These are phyloP conservation scores for Solanum habrochaites DNA, from an alignment of 257 asterid species.

Conservation along the genomic window DNA sequence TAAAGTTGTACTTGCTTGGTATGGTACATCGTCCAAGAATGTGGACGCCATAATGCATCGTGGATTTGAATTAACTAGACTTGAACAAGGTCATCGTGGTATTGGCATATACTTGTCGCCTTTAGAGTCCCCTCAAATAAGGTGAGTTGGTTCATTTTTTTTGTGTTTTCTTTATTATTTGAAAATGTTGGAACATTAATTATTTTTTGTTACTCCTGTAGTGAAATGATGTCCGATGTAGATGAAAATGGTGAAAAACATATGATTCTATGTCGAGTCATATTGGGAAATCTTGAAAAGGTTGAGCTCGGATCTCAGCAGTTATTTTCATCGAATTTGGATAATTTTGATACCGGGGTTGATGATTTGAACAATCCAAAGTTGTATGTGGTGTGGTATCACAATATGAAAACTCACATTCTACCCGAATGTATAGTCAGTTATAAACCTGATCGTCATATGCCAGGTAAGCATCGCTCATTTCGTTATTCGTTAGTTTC, in stretches of 20 bases:
- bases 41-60: slow-evolving; percentile 40
- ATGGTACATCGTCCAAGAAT: slow-evolving; percentile 48
- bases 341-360: slow-evolving; percentile 58
- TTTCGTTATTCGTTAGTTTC: background rate
- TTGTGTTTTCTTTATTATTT: background rate
- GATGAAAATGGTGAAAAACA: slow-evolving; percentile 67
- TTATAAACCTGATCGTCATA: slow-evolving; percentile 25
- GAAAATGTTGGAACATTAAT: background rate
- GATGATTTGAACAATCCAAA: slow-evolving; percentile 42
- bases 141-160: slow-evolving; percentile 23
- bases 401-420: slow-evolving; percentile 50
- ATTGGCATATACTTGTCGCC: slow-evolving; percentile 46
- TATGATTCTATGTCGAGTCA: slow-evolving; percentile 47
- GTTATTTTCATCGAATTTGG: slow-evolving; percentile 32
- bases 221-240: slow-evolving; percentile 33
- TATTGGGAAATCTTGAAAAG: slow-evolving; percentile 53
- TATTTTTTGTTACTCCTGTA: slow-evolving; percentile 2
- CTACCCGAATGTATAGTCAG: slow-evolving; percentile 55
- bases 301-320: slow-evolving; percentile 44
- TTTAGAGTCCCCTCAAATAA: slow-evolving; percentile 18
- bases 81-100: slow-evolving; percentile 14
- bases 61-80: slow-evolving; percentile 33
- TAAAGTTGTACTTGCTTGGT: slow-evolving; percentile 48
- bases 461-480: slow-evolving; percentile 19
- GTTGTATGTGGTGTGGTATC: slow-evolving; percentile 51